Percentiles rank a stretch among this genome's conserved stretches.
Conservation (phyloP, 2,329 filamentous ascomycete species). For the Parascedosporium putredinis region DNA sequence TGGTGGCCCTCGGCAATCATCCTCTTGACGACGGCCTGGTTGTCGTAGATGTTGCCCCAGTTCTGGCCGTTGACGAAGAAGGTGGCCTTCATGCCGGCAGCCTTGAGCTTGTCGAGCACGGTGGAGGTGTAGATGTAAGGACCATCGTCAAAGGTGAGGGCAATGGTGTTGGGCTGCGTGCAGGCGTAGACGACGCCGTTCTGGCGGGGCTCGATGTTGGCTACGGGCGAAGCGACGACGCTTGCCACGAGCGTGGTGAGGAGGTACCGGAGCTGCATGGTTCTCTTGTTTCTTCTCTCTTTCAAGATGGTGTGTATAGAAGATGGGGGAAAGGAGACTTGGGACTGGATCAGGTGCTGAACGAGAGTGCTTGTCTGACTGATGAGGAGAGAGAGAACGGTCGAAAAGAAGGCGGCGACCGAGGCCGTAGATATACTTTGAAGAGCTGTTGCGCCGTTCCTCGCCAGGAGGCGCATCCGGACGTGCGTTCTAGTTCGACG, state of each 20-base stretch:
- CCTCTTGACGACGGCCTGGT: conserved; percentile 22
- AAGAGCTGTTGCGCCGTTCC: not conserved
- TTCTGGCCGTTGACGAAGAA: conserved; percentile 27
- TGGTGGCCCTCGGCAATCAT: conserved; percentile 48
- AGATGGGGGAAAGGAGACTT: not conserved
- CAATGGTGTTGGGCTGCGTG: conserved; percentile 24
- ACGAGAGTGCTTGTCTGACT: not conserved
- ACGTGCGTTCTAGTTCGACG: too few species aligned
- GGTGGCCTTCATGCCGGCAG: conserved; percentile 23
- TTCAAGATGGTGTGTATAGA: not conserved
- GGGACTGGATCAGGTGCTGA: not conserved
- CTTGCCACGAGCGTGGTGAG: not conserved
- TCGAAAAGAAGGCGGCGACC: not conserved
- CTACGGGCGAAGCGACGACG: not conserved
- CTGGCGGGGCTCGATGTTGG: not conserved
- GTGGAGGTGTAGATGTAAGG: conserved; percentile 30
- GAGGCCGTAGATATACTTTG: not conserved
- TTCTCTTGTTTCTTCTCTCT: not conserved
- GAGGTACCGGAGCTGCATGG: not conserved
- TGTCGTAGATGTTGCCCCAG: conserved; percentile 18
- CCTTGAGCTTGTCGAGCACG: conserved; percentile 27
- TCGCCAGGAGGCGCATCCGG: too few species aligned
- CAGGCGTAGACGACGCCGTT: conserved; percentile 13
- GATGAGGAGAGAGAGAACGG: not conserved
- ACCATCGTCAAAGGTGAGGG: conserved; percentile 38